Base-by-base conservation (phyloP, 1,284 basidiomycete species). In the Papiliotrema flavescens region DNA sequence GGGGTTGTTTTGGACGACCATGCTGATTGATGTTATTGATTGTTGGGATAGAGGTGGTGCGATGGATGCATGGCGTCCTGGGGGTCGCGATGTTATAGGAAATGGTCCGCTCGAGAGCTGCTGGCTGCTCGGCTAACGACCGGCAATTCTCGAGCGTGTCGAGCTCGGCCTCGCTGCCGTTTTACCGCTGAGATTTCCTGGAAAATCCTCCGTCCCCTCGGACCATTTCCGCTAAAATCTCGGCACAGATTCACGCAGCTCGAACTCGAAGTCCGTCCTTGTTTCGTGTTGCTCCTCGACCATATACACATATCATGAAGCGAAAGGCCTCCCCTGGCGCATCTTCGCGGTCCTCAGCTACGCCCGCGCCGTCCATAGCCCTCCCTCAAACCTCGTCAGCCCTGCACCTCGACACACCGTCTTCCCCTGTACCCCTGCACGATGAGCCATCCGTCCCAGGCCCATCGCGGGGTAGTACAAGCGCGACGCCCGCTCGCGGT, bases 1-100 rank as follows among this genome's bases (percentile, higher is more conserved):
- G 40, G 71, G 73, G 66, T 77, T 77, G 52, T 75, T 26, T 19
- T 47, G 23, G 24, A 48, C 49, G 47, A 54, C 49, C 22, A 24
- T 47, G 51, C 6, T 19, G 34, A n/a, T 3, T 26, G 7, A 34
- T 32, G 5, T 32, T 32, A 32, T 11, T 32, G 28, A 6, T 5
- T 6, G 28, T 6, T 32, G 28, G 28, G 28, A 32, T 5, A 11
- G 11, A 32, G 28, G 28, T 5, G 11, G 5, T 5, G 28, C 28
- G 11, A 32, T 32, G 47, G 20, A 32, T 44, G 24, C 23, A 22
- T 44, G 19, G 28, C 20, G 40, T 46, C 17, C 19, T 45, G 4
- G 20, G 43, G 8, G 4, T 23, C 15, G n/a, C 20, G 6, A 9
- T 24, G 15, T 23, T 17, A 45, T 45, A 32, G 28, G 28, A 32